Percentiles rank a stretch among this genome's conserved stretches.
Evolutionary conservation across 169 alveolate genomes (phyloP).

Genomic region (Cryptosporidium parvum): DNA sequence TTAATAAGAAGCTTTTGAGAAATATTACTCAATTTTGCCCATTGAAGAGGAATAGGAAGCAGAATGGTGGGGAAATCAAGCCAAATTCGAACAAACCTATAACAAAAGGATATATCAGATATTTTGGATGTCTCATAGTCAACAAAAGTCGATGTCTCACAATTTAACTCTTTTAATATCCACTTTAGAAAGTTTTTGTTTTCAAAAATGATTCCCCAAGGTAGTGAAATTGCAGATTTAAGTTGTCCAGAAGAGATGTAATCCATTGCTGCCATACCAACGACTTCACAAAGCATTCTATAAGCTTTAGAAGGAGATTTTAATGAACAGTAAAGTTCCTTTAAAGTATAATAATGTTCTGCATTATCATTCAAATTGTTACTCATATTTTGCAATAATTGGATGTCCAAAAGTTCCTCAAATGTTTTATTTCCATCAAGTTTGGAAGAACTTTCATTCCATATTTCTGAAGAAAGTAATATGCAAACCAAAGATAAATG

Average conservation of each 20-base stretch:
- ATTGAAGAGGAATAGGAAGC: constrained; percentile 67
- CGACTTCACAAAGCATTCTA: constrained; percentile 61
- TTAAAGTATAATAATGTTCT: constrained; percentile 12
- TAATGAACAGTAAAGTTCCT: constrained; percentile 2
- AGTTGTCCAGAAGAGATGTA: constrained; percentile 58
- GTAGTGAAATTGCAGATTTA: constrained; percentile 43
- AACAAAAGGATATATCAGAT: constrained; percentile 56
- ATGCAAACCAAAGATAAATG: constrained; percentile 35
- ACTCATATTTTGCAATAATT: neutral
- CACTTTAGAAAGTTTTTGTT: constrained; percentile 22
- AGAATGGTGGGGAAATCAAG: constrained; percentile 59
- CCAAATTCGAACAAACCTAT: constrained; percentile 62
- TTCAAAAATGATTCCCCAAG: constrained; percentile 71
- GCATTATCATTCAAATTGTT: constrained; percentile 1
- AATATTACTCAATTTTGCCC: constrained; percentile 47
- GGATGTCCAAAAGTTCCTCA: neutral
- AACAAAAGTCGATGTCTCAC: constrained; percentile 5
- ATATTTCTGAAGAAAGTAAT: constrained; percentile 18
- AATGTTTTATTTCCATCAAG: neutral
- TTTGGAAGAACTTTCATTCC: constrained; percentile 12
- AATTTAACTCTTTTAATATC: constrained; percentile 21
- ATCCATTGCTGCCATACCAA: constrained; percentile 70
- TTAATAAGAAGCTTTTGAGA: constrained; percentile 24
- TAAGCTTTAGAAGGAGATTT: constrained; percentile 45
- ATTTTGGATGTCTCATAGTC: neutral